A percentile compares a stretch with the other conserved stretches of the same genome.
These are phyloP conservation scores for Hsuehochloa calcarea DNA, from an alignment of 176 grass and related monocot species.

Conservation along the genomic window DNA sequence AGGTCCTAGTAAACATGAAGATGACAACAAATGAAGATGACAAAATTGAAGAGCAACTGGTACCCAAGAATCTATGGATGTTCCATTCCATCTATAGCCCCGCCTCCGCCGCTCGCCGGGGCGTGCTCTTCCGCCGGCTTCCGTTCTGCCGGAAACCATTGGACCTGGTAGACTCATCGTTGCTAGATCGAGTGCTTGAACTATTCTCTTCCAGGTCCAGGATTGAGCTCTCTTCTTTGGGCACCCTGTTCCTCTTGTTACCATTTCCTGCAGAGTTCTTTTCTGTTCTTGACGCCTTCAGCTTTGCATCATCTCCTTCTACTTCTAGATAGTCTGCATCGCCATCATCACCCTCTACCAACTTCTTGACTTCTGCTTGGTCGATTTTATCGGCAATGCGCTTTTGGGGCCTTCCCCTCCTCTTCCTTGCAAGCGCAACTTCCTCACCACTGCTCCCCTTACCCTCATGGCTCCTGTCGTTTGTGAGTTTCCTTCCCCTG, in stretches of 20 bases:
- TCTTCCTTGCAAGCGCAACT: constrained; percentile 52
- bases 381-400: constrained; percentile 40
- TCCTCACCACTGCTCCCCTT: constrained; percentile 52
- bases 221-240: constrained; percentile 43
- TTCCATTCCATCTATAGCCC: constrained; percentile 46
- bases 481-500: constrained; percentile 55
- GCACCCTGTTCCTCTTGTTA: constrained; percentile 59
- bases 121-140: constrained; percentile 68
- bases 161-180: constrained; percentile 42
- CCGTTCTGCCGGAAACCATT: constrained; percentile 55
- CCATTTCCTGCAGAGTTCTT: constrained; percentile 31
- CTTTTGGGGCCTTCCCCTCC: constrained; percentile 72
- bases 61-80: neutral
- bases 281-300: constrained; percentile 34
- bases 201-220: constrained; percentile 47
- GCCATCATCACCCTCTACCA: constrained; percentile 32
- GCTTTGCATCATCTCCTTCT: constrained; percentile 28
- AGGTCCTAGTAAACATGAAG: constrained; percentile 17
- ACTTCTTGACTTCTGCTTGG: constrained; percentile 28
- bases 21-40: constrained; percentile 12
- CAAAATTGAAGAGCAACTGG: constrained; percentile 54
- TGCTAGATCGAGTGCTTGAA: constrained; percentile 47
- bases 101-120: constrained; percentile 58
- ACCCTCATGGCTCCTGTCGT: constrained; percentile 44
- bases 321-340: constrained; percentile 35